Conservation (phyloP, 768 basidiomycete genomes). For the Strobilomyces confusus region DNA sequence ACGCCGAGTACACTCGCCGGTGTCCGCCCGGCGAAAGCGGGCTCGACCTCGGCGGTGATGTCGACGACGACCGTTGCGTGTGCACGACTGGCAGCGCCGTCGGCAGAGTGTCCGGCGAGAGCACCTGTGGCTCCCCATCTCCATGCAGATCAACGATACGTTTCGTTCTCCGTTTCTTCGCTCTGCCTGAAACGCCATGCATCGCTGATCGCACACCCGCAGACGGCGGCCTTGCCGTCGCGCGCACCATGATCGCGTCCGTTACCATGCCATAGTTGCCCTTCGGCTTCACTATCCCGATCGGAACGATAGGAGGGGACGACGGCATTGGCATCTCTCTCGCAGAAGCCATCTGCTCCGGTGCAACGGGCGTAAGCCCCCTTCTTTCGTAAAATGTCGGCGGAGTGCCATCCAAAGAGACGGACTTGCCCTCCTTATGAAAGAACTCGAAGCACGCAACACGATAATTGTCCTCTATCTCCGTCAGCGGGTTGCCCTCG, state of each 20-base stretch:
- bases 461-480: slow-evolving; percentile 67
- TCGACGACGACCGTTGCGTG: slow-evolving; percentile 8
- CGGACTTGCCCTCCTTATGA: slow-evolving; percentile 73
- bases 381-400: slow-evolving; percentile 73
- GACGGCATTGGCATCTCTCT: slow-evolving; percentile 45
- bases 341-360: slow-evolving; percentile 50
- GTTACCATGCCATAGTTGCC: slow-evolving; percentile 15
- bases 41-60: slow-evolving; percentile 18
- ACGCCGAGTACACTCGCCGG: slow-evolving; percentile 37
- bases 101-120: slow-evolving; percentile 17
- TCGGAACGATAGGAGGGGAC: slow-evolving; percentile 60
- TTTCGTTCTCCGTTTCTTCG: slow-evolving; percentile 59
- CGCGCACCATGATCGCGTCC: slow-evolving; percentile 18
- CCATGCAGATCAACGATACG: slow-evolving; percentile 77
- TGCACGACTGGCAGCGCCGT: slow-evolving; percentile 2
- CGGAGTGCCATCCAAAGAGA: slow-evolving; percentile 69
- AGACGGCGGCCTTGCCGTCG: slow-evolving; percentile 28
- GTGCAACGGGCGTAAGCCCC: slow-evolving; percentile 45
- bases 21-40: slow-evolving; percentile 15
- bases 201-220: slow-evolving; percentile 42
- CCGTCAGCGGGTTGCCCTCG: slow-evolving; percentile 77
- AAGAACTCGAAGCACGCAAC: slow-evolving; percentile 81
- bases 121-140: slow-evolving; percentile 36
- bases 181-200: slow-evolving; percentile 40
- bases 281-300: slow-evolving; percentile 36